Conservation (phyloP, 2,329 filamentous ascomycete genomes). For the Aspergillus chevalieri region DNA sequence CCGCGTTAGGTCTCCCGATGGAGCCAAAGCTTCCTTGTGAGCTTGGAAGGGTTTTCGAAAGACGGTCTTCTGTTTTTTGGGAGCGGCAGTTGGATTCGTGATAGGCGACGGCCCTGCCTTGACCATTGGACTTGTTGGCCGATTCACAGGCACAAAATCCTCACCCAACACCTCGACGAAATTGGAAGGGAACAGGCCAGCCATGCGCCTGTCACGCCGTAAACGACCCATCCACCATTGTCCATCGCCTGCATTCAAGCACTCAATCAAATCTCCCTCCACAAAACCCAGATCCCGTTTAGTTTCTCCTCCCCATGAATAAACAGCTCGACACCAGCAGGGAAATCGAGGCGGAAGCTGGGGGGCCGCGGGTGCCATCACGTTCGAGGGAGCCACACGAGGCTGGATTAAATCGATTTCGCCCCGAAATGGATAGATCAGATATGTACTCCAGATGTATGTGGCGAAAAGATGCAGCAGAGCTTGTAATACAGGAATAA, state of each 20-base stretch:
- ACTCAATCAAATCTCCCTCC: conserved; percentile 96
- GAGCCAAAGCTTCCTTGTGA: conserved; percentile 48
- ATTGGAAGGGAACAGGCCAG: conserved; percentile 93
- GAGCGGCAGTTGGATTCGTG: conserved; percentile 42
- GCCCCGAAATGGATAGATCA: neutral
- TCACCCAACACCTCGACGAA: conserved; percentile 88
- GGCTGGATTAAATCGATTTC: neutral
- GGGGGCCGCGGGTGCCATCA: conserved; percentile 44
- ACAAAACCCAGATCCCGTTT: conserved; percentile 95
- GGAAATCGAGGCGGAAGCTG: conserved; percentile 71
- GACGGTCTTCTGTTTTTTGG: conserved; percentile 54
- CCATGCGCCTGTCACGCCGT: conserved; percentile 79
- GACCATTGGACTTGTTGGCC: conserved; percentile 48
- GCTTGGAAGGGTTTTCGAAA: conserved; percentile 61
- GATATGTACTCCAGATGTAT: neutral
- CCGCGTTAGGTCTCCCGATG: conserved; percentile 28
- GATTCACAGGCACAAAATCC: conserved; percentile 65
- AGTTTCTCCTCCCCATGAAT: conserved; percentile 92
- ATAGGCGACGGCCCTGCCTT: conserved; percentile 44
- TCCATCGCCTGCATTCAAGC: conserved; percentile 92
- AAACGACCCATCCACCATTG: conserved; percentile 97
- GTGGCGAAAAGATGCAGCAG: neutral
- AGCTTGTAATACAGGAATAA: neutral
- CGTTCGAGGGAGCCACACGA: conserved; percentile 4
- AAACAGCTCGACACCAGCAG: conserved; percentile 85